Base-by-base conservation (phyloP, 768 basidiomycete species). In the Strobilomyces echinocephalus region DNA sequence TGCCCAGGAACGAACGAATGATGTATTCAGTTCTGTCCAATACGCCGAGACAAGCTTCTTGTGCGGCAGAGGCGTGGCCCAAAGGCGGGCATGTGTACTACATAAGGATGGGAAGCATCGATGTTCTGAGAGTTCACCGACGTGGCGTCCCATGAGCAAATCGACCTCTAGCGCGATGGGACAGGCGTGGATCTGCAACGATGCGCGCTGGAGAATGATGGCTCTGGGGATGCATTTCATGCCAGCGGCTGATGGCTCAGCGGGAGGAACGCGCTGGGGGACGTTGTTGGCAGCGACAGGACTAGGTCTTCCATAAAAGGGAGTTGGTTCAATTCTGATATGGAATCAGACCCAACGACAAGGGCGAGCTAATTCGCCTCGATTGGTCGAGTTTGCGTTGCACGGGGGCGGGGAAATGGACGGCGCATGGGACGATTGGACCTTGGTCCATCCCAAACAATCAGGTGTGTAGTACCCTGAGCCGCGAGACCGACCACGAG, bases 121-220 rank as follows among this genome's bases (percentile, higher is more conserved):
- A 14, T 26, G 41, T 20, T n/a, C 35, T 36, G 35, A 6, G 16
- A 15, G 20, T 33, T 18, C 45, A 9, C 20, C 12, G 30, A 21
- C 34, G 31, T 9, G 46, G 33, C n/a, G 39, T 49, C 21, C 9
- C 26, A 10, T 12, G 31, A 31, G 20, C 18, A 36, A 31, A 42
- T n/a, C 14, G 40, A 24, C 33, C 31, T 40, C 31, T 21, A 10
- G 38, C 14, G 16, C 14, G 16, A 52, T 42, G 31, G 48, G 49
- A n/a, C 28, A n/a, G 12, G 43, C 16, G 15, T 24, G 59, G 42
- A 40, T 47, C 20, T 16, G 28, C 34, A 62, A 45, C n/a, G 30
- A 31, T 49, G 39, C 2, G 3, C 24, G 3, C 30, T 28, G 43
- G 33, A 41, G 28, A 49, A 49, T 41, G 50, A 44, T 44, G 33